phyloP scores from a whole-genome alignment of 2,329 filamentous ascomycete genomes.

The Chaetomiaceae sp. region DNA sequence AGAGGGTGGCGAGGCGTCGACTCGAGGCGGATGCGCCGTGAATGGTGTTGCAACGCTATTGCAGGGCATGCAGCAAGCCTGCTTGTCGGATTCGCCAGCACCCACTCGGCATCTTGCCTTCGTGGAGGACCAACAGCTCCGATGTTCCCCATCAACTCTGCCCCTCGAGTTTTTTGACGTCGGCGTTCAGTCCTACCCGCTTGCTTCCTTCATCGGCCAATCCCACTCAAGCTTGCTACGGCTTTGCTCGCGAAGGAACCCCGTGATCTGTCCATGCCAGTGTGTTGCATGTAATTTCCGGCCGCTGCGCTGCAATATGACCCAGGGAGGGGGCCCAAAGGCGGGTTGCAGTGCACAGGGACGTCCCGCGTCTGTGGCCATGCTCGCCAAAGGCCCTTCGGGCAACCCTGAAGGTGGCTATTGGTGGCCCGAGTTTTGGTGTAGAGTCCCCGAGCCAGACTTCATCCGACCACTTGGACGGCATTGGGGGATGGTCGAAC shows the following conservation, averaged over 20 bases:
- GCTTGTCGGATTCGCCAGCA: conserved; percentile 21
- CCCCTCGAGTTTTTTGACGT: background rate
- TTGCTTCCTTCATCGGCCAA: background rate
- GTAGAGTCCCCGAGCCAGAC: no score
- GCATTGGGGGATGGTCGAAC: no score
- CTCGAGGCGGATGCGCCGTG: no score
- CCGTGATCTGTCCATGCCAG: conserved; percentile 22
- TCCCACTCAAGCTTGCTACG: background rate
- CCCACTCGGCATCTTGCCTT: conserved; percentile 1
- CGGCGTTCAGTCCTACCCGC: no score
- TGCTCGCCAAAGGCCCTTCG: conserved; percentile 13
- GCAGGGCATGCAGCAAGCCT: conserved; percentile 10
- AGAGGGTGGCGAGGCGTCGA: conserved; percentile 4
- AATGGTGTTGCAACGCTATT: conserved; percentile 1
- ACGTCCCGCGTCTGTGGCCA: conserved; percentile 6
- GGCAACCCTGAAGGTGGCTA: no score
- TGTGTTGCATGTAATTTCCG: conserved; percentile 18
- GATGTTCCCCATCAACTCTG: background rate
- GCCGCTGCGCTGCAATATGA: conserved; percentile 24
- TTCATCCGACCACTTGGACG: no score
- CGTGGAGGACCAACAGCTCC: conserved; percentile 7
- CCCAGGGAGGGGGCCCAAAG: conserved; percentile 1
- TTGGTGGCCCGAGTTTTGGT: no score
- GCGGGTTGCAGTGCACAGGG: conserved; percentile 15
- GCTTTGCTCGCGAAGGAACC: conserved; percentile 4